These are phyloP conservation scores for Coniochaeta sp. DNA, from an alignment of 2,329 filamentous ascomycete genomes.

Conservation along the genomic window DNA sequence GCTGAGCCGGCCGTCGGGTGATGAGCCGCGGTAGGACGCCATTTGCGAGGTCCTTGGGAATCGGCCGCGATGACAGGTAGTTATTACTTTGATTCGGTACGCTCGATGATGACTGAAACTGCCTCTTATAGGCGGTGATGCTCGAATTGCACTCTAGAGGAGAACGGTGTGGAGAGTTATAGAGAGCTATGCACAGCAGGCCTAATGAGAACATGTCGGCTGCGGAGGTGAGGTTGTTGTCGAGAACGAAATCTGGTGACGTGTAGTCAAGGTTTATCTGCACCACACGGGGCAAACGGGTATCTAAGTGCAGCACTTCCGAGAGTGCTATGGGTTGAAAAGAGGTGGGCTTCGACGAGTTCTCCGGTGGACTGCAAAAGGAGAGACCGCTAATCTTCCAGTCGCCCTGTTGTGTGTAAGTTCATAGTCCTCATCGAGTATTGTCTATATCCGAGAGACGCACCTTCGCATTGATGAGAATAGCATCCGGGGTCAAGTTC, in stretches of 20 bases:
- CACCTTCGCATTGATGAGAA: slow-evolving; percentile 90
- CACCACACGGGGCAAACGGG: slow-evolving; percentile 71
- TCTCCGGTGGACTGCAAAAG: slow-evolving; percentile 77
- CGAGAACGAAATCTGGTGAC: slow-evolving; percentile 89
- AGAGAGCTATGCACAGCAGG: slow-evolving; percentile 78
- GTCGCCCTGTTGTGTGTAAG: slow-evolving; percentile 59
- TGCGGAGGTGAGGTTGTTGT: slow-evolving; percentile 75
- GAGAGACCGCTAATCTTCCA: slow-evolving; percentile 97
- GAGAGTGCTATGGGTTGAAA: slow-evolving; percentile 75
- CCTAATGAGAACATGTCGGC: slow-evolving; percentile 94
- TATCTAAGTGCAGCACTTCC: slow-evolving; percentile 79
- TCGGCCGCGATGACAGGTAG: slow-evolving; percentile 70
- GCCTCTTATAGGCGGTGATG: slow-evolving; percentile 74
- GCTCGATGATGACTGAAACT: slow-evolving; percentile 71
- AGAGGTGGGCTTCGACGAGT: slow-evolving; percentile 66
- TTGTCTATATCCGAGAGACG: slow-evolving; percentile 17
- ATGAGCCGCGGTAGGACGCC: slow-evolving; percentile 80
- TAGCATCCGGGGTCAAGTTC: slow-evolving; percentile 87
- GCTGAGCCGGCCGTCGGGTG: slow-evolving; percentile 77
- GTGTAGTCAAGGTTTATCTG: slow-evolving; percentile 91
- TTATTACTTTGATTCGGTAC: slow-evolving; percentile 76
- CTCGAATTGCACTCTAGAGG: slow-evolving; percentile 79
- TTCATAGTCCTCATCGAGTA: slow-evolving; percentile 5
- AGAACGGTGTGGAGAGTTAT: slow-evolving; percentile 88
- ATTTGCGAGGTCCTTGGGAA: slow-evolving; percentile 71